phyloP scores from a whole-genome alignment of 805 yeast species.

The Starmera amethionina region DNA sequence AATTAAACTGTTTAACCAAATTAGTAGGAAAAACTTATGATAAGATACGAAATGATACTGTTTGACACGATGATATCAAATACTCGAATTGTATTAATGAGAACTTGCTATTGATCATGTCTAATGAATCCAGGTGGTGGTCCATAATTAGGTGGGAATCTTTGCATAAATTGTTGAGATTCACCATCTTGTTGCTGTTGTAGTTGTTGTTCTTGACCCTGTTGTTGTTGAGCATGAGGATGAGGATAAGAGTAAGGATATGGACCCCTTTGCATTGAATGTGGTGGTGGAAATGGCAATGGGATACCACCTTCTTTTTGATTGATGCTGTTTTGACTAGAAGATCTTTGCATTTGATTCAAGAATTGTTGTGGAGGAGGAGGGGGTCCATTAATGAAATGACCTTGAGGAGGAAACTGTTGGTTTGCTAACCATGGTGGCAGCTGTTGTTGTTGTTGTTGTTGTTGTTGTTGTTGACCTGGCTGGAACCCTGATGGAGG shows the following conservation, averaged over 20 bases:
- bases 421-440: conserved; percentile 6
- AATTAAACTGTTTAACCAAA: background rate
- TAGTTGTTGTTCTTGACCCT: conserved; percentile 6
- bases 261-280: background rate
- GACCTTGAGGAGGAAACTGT: conserved; percentile 4
- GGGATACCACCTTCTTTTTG: too few species aligned
- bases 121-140: background rate
- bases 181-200: conserved; percentile 2
- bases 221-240: conserved; percentile 1
- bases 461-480: conserved; percentile 8
- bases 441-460: conserved; percentile 10
- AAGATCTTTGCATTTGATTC: conserved; percentile 1
- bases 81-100: background rate
- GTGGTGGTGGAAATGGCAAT: too few species aligned
- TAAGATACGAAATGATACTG: too few species aligned
- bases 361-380: conserved; percentile 14
- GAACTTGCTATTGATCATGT: background rate
- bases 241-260: conserved; percentile 5
- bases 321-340: too few species aligned
- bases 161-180: background rate
- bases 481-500: conserved; percentile 12
- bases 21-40: too few species aligned
- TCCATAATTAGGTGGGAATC: background rate
- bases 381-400: conserved; percentile 4
- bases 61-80: too few species aligned